Conservation (phyloP, 768 basidiomycete species). For the Lactifluus piperatus region DNA sequence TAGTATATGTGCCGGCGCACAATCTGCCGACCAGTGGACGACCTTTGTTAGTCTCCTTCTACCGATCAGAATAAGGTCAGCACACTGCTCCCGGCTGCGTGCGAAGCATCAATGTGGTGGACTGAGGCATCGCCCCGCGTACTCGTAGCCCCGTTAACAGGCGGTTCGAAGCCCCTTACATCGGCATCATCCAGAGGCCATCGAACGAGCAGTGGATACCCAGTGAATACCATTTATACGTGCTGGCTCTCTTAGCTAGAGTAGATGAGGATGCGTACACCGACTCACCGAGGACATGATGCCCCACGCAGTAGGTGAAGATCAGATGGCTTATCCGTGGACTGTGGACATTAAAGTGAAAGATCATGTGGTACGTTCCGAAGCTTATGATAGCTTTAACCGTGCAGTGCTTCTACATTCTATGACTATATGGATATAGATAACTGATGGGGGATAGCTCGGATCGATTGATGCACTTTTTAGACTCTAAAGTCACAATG, state of each 20-base stretch:
- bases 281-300: not conserved
- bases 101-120: not conserved
- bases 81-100: not conserved
- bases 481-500: constrained; percentile 24
- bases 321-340: not conserved
- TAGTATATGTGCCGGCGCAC: not conserved
- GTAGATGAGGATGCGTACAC: not conserved
- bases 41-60: not conserved
- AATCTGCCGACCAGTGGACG: not conserved
- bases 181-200: not conserved
- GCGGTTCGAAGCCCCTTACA: not conserved
- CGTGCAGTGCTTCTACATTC: not conserved
- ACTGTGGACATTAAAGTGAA: too few species aligned
- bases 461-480: not conserved
- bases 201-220: not conserved
- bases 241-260: not conserved
- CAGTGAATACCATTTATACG: not conserved
- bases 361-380: not conserved
- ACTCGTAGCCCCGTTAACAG: not conserved
- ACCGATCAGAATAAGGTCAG: not conserved
- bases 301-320: not conserved
- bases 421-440: not conserved
- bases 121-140: not conserved
- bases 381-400: not conserved
- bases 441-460: not conserved